Evolutionary conservation across 768 basidiomycete genomes (phyloP), one percentile per base, ranked within the genome.

Genomic region (Nevesoporus exiguus): DNA sequence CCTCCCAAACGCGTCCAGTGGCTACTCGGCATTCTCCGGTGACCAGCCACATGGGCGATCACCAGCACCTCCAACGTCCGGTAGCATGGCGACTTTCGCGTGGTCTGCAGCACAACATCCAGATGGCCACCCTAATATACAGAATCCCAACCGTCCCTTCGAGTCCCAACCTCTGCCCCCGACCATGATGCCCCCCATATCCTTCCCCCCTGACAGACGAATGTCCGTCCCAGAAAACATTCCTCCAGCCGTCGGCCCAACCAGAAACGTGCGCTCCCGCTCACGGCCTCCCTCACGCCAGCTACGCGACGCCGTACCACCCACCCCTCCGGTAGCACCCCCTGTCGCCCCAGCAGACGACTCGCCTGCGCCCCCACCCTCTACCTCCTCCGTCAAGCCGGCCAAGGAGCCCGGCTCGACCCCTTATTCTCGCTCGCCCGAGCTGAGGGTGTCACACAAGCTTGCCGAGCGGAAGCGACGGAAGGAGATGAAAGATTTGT

Each of bases 401-500:
- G 46, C 61, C 56, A 83, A 81, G 67, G 84, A 81, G 42, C 58
- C 75, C 27, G 69, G 81, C 52, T 61, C 78, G 33, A 91, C 92
- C 13, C 95, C 95, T 5, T 99, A 98, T 71, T 94, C 94, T 50
- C 88, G 96, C 54, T 93, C 90, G 0, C 96, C 96, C 8, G 97
- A 98, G 70, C 77, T 99, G 40, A 82, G 95, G 49, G 85, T 98
- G 30, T 93, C 91, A 2, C 97, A 99, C 74, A 99, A 99, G 67
- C 82, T 99, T 29, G 97, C 97, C 3, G 97, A 99, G 74, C 78
- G 97, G 56, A 98, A 98, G 72, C 76, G 97, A 62, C 80, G 97
- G 71, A 98, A 96, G 73, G 97, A 99, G 74, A 99, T 99, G 97
- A 97, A 97, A 69, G 95, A 98, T 55, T 71, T 99, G 41, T 98